Base-by-base conservation (phyloP, 2,329 filamentous ascomycete species). In the Venturia nashicola region DNA sequence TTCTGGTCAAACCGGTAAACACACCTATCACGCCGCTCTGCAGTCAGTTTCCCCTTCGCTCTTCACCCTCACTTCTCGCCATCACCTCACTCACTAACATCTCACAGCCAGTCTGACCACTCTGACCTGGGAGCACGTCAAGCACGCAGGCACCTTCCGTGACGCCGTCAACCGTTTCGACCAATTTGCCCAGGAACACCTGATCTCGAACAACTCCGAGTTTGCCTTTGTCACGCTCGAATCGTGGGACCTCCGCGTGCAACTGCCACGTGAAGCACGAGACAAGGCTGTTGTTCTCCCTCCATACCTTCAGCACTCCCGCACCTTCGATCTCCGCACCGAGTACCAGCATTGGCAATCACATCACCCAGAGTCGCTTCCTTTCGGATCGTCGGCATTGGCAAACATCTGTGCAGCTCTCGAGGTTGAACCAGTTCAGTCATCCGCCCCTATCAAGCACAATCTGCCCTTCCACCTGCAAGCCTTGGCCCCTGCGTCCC, bases 321-420 rank as follows among this genome's bases (percentile, higher is more conserved):
- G 94, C 66, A 96, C 93, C 65, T 99, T 97, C 74, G 94, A 97
- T 74, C 84, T 99, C 65, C 89, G 94, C 67, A 96, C 91, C 71
- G 94, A 99, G 78, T 99, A 99, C 75, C 92, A 97, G 79, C 86
- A 92, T 74, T 99, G 94, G 92, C 94, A 97, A 78, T 91, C 95
- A 72, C 93, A 97, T 76, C 94, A 99, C 73, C 94, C 94, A 46
- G 94, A 99, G 79, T 97, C 93, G 65, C 83, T 99, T 63, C 93
- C 94, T 2, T 99, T 97, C 73, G 94, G 93, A 20, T 93, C 94
- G 61, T 96, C 91, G 65, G 95, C 94, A 75, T 83, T 99, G 68
- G 88, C 92, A 70, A 97, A 97, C 77, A 99, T 99, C 75, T 99
- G 94, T 79, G 94, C 94, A 67, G 94, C 94, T 63, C 86, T 99